Base-by-base conservation (phyloP, 352 stramenopile genomes). In the Aphanomyces astaci region DNA sequence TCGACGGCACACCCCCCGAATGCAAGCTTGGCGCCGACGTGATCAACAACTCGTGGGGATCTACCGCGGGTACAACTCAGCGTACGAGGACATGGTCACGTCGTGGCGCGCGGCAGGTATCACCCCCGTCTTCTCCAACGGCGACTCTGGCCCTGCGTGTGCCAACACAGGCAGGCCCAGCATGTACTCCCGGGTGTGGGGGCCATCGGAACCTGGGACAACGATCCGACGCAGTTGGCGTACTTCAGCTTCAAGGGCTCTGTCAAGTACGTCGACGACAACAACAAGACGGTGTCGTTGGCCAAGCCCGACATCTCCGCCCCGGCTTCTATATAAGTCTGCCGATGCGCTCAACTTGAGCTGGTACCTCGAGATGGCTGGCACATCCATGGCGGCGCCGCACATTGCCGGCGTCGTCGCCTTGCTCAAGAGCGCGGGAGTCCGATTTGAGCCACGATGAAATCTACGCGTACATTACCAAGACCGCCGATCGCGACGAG, bases 31-130 rank as follows among this genome's bases (percentile, higher is more conserved):
- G 73, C 7, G 73, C 75, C 13, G 64, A 79, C 39, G 66, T 81
- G 19, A 72, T 81, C 52, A 78, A 75, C 68, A 79, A 78, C 68
- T 73, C 56, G 32, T 81, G 73, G 75, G 75, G 75, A 39, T 53
- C 33, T 28, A 54, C n/a, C 40, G 51, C 36, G 66, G 62, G 2
- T 55, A 69, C n/a, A 72, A 75, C 1, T 36, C 53, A 27, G 65
- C 55, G 0, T 78, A 72, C 52, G 49, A 76, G 22, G 62, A 67
- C 15, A 60, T 72, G 17, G 71, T 81, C 49, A 62, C 70, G 2
- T 70, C 72, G 1, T 79, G 73, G 73, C 64, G 66, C 51, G 69
- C 73, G 51, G 73, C 70, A 4, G 73, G 71, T 25, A 81, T 81
- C 64, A 73, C 75, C 15, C 73, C 73, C 2, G 43, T 81, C n/a